phyloP scores from a whole-genome alignment of 768 basidiomycete genomes.

The Strobilomyces dryophilus region DNA sequence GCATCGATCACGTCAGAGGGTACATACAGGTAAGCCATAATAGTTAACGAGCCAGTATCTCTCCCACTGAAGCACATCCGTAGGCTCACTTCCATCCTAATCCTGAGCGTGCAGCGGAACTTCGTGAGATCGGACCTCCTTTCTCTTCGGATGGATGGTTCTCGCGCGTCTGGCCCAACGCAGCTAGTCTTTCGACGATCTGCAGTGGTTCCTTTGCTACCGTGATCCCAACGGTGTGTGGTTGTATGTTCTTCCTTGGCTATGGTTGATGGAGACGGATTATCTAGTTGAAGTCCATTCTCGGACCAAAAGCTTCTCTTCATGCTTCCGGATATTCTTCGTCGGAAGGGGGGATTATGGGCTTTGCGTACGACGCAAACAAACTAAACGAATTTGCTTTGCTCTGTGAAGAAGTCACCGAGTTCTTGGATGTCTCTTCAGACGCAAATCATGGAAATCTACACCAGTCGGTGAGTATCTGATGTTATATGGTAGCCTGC shows the following conservation, averaged over 20 bases:
- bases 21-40: not conserved
- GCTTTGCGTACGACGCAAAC: not conserved
- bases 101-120: not conserved
- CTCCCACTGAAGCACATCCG: not conserved
- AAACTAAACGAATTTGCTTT: conserved; percentile 4
- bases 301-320: not conserved
- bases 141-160: conserved; percentile 14
- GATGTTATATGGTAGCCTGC: not conserved
- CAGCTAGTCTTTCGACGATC: not conserved
- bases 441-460: not conserved
- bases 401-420: not conserved
- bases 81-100: conserved; percentile 8
- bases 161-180: conserved; percentile 6
- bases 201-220: not conserved
- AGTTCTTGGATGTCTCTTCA: not conserved
- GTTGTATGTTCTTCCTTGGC: not conserved
- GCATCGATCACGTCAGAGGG: conserved; percentile 3
- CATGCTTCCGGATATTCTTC: conserved; percentile 7
- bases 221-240: conserved; percentile 10
- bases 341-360: conserved; percentile 2
- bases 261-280: not conserved
- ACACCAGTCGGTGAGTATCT: not conserved
- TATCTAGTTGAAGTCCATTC: conserved; percentile 9
- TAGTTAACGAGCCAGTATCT: not conserved
- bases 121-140: conserved; percentile 6